Evolutionary conservation across 306 rosid genomes (phyloP), one percentile per base, ranked within the genome.

Genomic region (Castanea sativa): DNA sequence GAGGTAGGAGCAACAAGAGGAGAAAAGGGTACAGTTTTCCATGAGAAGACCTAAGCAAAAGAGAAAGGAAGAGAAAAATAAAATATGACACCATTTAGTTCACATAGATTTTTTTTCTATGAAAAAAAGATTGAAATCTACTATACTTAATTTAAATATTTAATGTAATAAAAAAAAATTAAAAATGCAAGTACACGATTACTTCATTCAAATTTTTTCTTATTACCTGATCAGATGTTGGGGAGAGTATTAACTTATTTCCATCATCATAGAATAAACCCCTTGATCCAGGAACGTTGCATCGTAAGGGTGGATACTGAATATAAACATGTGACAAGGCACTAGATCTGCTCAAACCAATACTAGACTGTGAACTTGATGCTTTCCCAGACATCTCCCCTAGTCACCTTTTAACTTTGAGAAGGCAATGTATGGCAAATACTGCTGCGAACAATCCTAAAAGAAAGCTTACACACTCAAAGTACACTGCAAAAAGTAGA

Each of bases 251-350:
- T 76, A 89, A 83, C 77, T 91, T 95, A 83, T 90, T 91, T 85
- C 93, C 99, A 79, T 95, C 99, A 73, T 95, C 99, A 79, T 89
- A 95, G 82, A 90, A 95, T 82, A 95, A 84, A 41, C 91, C 98
- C 81, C 81, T 78, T 61, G 93, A 84, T 74, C 89, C 97, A 83
- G 96, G 85, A 87, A 84, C 43, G 20, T 86, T 82, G 75, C 97
- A 89, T 73, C 87, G 85, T 67, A 93, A 75, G 23, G 99, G 97
- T 20, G 93, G 97, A 88, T 88, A 85, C 81, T 77, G 94, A 84
- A 89, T 84, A 85, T 90, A 95, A 81, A 88, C 93, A 89, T 95
- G 99, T 79, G 99, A 95, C 80, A 95, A 89, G 71, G 92, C 97
- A 81, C 87, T 86, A 35, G 94, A 90, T 58, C 92, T 91, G 70